Conservation (phyloP, 805 yeast species). For the Crinitomyces ghanaensis region DNA sequence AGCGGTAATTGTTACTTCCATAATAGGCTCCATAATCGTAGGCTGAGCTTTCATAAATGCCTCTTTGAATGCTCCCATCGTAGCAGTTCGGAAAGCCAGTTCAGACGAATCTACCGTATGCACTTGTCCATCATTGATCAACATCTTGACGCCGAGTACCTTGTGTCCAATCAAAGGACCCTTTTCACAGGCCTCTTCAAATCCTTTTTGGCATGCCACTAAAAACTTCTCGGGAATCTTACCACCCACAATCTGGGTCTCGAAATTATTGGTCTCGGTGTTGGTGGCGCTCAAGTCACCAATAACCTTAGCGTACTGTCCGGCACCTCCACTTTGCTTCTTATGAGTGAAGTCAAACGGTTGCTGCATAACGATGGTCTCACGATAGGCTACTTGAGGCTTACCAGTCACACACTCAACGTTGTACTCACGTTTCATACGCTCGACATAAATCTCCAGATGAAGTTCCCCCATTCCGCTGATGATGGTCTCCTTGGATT, state of each 20-base stretch:
- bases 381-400: conserved; percentile 98
- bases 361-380: conserved; percentile 63
- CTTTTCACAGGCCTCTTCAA: conserved; percentile 86
- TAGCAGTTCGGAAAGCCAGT: conserved; percentile 87
- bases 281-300: conserved; percentile 36
- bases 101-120: conserved; percentile 97
- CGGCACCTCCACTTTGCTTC: conserved; percentile 99
- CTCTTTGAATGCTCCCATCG: conserved; percentile 82
- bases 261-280: conserved; percentile 46
- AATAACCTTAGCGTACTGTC: conserved; percentile 95
- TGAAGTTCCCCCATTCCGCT: conserved; percentile 99
- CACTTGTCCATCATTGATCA: conserved; percentile 91
- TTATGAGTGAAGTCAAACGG: conserved; percentile 90
- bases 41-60: conserved; percentile 80
- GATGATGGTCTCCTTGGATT: conserved; percentile 87
- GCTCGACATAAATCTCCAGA: conserved; percentile 92
- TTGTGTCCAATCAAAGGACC: conserved; percentile 95
- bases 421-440: conserved; percentile 95
- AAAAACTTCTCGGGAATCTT: conserved; percentile 91
- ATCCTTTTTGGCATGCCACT: conserved; percentile 90
- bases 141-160: conserved; percentile 87
- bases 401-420: conserved; percentile 92
- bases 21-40: conserved; percentile 88
- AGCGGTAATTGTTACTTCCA: conserved; percentile 86
- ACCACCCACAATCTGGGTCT: conserved; percentile 90